Conservation (phyloP, 2,329 filamentous ascomycete genomes). For the Paracamarosporium sp. region DNA sequence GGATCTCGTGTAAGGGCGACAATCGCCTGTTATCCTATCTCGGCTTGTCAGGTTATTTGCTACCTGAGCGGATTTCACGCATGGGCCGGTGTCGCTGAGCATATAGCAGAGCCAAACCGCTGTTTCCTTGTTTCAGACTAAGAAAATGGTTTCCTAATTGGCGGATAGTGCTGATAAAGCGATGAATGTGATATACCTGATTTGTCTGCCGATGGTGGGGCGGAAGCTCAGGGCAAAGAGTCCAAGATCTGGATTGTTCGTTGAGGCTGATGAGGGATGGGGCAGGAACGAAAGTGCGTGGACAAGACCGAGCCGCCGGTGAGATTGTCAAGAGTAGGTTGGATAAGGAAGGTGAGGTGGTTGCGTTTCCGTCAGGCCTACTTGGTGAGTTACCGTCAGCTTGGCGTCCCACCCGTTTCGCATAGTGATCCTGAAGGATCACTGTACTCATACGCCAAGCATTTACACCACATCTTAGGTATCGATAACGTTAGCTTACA, state of each 20-base stretch:
- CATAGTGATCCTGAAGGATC: slow-evolving; percentile 5
- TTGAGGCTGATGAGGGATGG: neutral
- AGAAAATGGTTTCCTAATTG: too few relatives aligned
- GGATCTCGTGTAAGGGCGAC: too few relatives aligned
- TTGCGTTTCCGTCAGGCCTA: neutral
- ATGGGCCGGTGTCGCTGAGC: too few relatives aligned
- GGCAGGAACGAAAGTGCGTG: neutral
- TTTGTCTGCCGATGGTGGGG: neutral
- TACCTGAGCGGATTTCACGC: too few relatives aligned
- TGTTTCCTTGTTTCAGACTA: too few relatives aligned
- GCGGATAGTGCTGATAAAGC: too few relatives aligned
- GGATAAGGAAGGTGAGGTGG: slow-evolving; percentile 8
- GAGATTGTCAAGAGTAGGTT: neutral
- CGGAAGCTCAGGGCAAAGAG: neutral
- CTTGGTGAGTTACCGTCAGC: neutral
- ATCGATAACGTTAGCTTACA: slow-evolving; percentile 1
- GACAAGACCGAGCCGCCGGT: neutral
- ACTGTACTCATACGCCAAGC: neutral
- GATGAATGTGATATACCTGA: too few relatives aligned
- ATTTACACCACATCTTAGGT: neutral
- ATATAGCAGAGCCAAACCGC: too few relatives aligned
- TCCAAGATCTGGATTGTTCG: neutral
- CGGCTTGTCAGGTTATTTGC: too few relatives aligned
- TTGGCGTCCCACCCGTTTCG: slow-evolving; percentile 1
- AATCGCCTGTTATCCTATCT: too few relatives aligned